A percentile compares a stretch with the other conserved stretches of the same genome.
Evolutionary conservation across 2,329 filamentous ascomycete species (phyloP).

Genomic region (Pezicula rhizophila): DNA sequence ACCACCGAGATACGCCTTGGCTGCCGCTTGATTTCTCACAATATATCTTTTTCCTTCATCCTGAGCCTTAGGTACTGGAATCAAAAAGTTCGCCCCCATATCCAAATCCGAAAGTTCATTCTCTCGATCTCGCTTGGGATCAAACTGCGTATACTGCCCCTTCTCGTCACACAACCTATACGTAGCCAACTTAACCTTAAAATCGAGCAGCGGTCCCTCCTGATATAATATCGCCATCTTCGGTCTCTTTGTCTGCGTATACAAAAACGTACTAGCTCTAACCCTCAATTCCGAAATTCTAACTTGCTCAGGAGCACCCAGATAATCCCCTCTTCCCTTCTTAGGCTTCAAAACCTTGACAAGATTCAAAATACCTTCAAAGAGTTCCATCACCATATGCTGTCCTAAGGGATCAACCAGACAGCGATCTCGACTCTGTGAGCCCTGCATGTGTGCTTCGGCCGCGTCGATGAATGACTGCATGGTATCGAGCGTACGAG

Average conservation of each 20-base stretch:
- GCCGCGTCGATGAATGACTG: slow-evolving; percentile 44
- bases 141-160: slow-evolving; percentile 46
- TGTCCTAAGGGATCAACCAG: slow-evolving; percentile 74
- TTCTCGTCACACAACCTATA: slow-evolving; percentile 57
- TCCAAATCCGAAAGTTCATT: slow-evolving; percentile 48
- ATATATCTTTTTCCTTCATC: slow-evolving; percentile 56
- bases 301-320: slow-evolving; percentile 56
- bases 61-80: slow-evolving; percentile 52
- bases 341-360: slow-evolving; percentile 51
- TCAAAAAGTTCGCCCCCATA: slow-evolving; percentile 52
- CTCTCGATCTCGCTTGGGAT: slow-evolving; percentile 48
- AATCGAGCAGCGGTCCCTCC: slow-evolving; percentile 44
- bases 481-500: slow-evolving; percentile 43
- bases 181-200: slow-evolving; percentile 49
- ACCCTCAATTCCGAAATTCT: slow-evolving; percentile 63
- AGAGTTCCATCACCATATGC: slow-evolving; percentile 62
- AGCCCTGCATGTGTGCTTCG: slow-evolving; percentile 63
- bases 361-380: slow-evolving; percentile 61
- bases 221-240: slow-evolving; percentile 61
- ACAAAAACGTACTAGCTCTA: slow-evolving; percentile 59
- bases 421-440: slow-evolving; percentile 76
- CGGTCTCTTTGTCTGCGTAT: slow-evolving; percentile 48
- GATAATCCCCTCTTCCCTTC: slow-evolving; percentile 46
- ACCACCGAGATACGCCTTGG: slow-evolving; percentile 59
- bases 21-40: slow-evolving; percentile 41